Percentiles rank a stretch among this genome's conserved stretches.
phyloP scores from a whole-genome alignment of 768 basidiomycete genomes.

The Psilocybe tampanensis region DNA sequence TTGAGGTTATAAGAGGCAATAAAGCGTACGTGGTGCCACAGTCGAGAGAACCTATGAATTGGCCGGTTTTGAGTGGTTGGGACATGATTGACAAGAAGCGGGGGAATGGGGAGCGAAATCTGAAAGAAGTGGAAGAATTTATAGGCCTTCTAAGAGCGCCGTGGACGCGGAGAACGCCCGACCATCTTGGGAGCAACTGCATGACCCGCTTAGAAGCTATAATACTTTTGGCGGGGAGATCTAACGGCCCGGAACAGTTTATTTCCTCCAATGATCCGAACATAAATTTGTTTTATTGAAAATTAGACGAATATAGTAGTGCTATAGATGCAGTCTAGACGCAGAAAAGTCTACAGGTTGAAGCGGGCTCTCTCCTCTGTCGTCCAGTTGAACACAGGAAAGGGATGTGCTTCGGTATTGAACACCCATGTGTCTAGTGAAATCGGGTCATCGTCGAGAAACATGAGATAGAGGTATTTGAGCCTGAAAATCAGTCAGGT shows the following conservation, averaged over 20 bases:
- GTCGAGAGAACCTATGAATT: conserved; percentile 91
- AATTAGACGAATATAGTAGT: background rate
- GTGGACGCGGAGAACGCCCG: conserved; percentile 16
- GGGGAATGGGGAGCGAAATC: conserved; percentile 7
- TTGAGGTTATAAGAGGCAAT: background rate
- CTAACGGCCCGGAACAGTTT: no score
- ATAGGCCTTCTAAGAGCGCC: conserved; percentile 18
- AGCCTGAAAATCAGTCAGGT: conserved; percentile 39
- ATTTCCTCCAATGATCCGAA: background rate
- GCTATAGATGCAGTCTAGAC: background rate
- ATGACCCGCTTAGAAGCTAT: conserved; percentile 11
- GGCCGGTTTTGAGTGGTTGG: conserved; percentile 52
- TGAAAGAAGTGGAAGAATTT: conserved; percentile 14
- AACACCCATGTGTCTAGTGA: conserved; percentile 61
- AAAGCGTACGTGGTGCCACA: conserved; percentile 89
- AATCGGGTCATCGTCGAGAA: conserved; percentile 62
- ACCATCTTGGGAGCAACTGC: conserved; percentile 24
- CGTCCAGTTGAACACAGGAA: conserved; percentile 72
- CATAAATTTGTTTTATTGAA: background rate
- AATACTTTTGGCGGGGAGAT: conserved; percentile 1
- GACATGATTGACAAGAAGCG: conserved; percentile 19
- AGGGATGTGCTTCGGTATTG: conserved; percentile 76
- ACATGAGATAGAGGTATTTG: conserved; percentile 76
- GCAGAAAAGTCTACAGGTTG: conserved; percentile 16
- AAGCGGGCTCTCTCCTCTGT: conserved; percentile 48